These are phyloP conservation scores for Microdochium nivale DNA, from an alignment of 2,329 filamentous ascomycete species.

Conservation along the genomic window DNA sequence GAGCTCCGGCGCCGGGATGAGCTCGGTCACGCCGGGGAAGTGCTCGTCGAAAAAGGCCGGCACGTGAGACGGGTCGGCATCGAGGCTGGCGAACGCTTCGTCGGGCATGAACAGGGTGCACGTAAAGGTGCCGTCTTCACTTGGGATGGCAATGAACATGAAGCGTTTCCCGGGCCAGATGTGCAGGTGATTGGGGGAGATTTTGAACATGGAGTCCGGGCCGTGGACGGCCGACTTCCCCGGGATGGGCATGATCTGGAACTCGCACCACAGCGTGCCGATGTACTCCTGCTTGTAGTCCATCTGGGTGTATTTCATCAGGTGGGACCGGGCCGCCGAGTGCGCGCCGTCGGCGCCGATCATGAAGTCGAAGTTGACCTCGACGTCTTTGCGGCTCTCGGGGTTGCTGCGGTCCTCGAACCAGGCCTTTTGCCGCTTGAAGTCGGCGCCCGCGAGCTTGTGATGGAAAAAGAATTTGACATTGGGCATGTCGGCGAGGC, in stretches of 20 bases:
- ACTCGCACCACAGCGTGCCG: constrained; percentile 96
- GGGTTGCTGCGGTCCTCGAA: constrained; percentile 54
- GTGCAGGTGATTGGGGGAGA: constrained; percentile 88
- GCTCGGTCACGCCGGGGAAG: constrained; percentile 76
- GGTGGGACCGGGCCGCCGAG: constrained; percentile 79
- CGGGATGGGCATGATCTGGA: constrained; percentile 60
- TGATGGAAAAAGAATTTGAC: constrained; percentile 90
- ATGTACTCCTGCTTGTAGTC: constrained; percentile 93
- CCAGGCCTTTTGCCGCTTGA: constrained; percentile 72
- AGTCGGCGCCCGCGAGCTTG: constrained; percentile 86
- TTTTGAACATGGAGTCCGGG: constrained; percentile 50
- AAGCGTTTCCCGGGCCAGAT: constrained; percentile 93
- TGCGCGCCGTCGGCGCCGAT: constrained; percentile 94
- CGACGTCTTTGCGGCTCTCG: constrained; percentile 58
- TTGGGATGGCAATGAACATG: constrained; percentile 98
- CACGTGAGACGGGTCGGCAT: constrained; percentile 50
- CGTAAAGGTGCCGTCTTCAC: constrained; percentile 80
- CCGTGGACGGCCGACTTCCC: constrained; percentile 12
- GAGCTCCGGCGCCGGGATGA: constrained; percentile 62
- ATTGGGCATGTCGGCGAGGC: constrained; percentile 75
- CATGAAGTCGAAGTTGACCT: constrained; percentile 83
- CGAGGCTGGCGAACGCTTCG: constrained; percentile 58
- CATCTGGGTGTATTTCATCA: constrained; percentile 93
- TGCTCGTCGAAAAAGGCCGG: constrained; percentile 69
- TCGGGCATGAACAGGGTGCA: constrained; percentile 87